phyloP scores from a whole-genome alignment of 148 eudicot species.

The Agrostemma githago region DNA sequence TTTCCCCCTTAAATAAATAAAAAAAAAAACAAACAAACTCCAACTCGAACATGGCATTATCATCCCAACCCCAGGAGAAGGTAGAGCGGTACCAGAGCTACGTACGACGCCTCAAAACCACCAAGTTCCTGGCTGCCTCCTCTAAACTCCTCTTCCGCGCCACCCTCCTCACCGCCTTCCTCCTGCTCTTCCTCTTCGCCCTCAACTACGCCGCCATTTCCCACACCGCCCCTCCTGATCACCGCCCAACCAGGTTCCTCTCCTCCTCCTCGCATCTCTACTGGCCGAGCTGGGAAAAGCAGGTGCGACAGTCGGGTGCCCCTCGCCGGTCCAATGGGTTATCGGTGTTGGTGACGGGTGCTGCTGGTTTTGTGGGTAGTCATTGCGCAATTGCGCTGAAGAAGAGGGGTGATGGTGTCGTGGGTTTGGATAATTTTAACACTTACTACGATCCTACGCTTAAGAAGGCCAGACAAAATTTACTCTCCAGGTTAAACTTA shows the following conservation, averaged over 20 bases:
- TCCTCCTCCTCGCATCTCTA: constrained; percentile 57
- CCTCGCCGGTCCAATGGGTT: constrained; percentile 67
- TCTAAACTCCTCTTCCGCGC: background rate
- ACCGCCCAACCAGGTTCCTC: constrained; percentile 24
- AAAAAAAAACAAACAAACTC: too few species aligned
- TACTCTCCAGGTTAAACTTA: constrained; percentile 27
- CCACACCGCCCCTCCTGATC: constrained; percentile 19
- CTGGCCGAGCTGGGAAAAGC: constrained; percentile 73
- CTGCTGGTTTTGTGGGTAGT: constrained; percentile 72
- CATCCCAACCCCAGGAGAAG: background rate
- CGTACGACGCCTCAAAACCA: background rate
- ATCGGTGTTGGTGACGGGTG: constrained; percentile 83
- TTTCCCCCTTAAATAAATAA: too few species aligned
- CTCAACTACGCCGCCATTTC: background rate
- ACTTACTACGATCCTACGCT: constrained; percentile 70
- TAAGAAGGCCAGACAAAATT: constrained; percentile 61
- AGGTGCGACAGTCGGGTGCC: constrained; percentile 73
- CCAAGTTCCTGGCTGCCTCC: background rate
- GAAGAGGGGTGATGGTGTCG: constrained; percentile 78
- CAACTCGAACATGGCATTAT: background rate
- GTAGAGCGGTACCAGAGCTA: background rate
- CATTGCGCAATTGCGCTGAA: constrained; percentile 61
- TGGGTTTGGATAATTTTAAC: constrained; percentile 81
- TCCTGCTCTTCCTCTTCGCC: background rate
- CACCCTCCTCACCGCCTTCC: background rate